Conservation (phyloP, 108 stramenopile genomes). For the Nitzschia sp. region DNA sequence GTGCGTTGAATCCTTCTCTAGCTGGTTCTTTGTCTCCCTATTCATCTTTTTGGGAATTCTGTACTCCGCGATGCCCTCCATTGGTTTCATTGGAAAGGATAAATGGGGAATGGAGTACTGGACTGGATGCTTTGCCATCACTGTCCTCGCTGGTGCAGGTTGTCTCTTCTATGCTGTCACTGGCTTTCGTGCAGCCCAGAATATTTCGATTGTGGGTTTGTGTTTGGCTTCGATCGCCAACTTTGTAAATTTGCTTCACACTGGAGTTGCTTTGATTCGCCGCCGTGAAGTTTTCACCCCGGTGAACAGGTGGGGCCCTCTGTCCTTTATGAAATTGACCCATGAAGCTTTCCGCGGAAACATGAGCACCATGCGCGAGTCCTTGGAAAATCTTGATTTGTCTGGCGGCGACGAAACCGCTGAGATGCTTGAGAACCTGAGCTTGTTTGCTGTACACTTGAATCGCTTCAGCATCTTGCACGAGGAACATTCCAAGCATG, state of each 20-base stretch:
- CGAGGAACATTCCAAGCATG: constrained; percentile 40
- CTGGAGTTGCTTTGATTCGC: constrained; percentile 19
- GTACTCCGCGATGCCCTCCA: constrained; percentile 19
- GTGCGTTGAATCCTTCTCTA: background rate
- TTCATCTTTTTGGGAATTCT: constrained; percentile 27
- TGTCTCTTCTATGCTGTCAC: constrained; percentile 23
- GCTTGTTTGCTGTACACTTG: constrained; percentile 37
- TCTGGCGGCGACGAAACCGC: background rate
- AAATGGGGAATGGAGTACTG: constrained; percentile 39
- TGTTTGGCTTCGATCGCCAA: constrained; percentile 28
- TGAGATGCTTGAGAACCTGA: constrained; percentile 14
- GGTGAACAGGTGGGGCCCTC: constrained; percentile 36
- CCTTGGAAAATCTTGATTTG: constrained; percentile 2
- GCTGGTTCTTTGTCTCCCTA: constrained; percentile 26
- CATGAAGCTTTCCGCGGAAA: constrained; percentile 41
- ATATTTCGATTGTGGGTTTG: constrained; percentile 14
- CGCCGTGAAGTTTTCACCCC: constrained; percentile 36
- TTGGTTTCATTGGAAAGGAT: constrained; percentile 29
- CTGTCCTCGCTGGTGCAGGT: constrained; percentile 27
- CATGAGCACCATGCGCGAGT: constrained; percentile 16
- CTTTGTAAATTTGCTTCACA: constrained; percentile 21
- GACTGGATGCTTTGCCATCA: constrained; percentile 37
- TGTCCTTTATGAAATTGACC: constrained; percentile 38
- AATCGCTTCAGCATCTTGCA: constrained; percentile 36
- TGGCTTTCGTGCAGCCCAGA: constrained; percentile 11